These are phyloP conservation scores for Huntiella savannae DNA, from an alignment of 2,329 filamentous ascomycete genomes.

Conservation along the genomic window DNA sequence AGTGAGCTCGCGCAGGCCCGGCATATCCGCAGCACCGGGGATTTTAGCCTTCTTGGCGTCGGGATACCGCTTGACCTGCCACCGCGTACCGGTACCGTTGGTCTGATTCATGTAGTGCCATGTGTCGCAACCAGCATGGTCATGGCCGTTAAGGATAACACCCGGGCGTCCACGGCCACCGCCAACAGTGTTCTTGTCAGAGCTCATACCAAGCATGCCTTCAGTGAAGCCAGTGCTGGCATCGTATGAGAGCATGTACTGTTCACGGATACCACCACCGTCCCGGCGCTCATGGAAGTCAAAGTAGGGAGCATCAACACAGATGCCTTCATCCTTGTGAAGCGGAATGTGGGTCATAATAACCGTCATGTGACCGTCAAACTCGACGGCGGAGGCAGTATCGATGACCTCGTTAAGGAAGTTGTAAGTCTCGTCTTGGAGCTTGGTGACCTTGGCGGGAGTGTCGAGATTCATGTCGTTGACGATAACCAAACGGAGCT, in stretches of 20 bases:
- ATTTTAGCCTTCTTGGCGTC: slow-evolving; percentile 25
- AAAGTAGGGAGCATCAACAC: slow-evolving; percentile 70
- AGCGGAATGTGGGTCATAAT: slow-evolving; percentile 84
- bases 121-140: slow-evolving; percentile 85
- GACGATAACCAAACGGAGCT: slow-evolving; percentile 65
- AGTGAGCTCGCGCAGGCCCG: slow-evolving; percentile 71
- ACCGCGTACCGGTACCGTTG: slow-evolving; percentile 25
- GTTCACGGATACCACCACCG: slow-evolving; percentile 61
- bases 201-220: slow-evolving; percentile 63
- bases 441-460: slow-evolving; percentile 44
- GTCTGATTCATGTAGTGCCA: slow-evolving; percentile 62
- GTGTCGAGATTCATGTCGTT: slow-evolving; percentile 91
- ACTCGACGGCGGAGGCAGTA: slow-evolving; percentile 40
- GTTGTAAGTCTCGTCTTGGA: slow-evolving; percentile 59
- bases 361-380: slow-evolving; percentile 52
- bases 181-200: slow-evolving; percentile 36
- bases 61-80: slow-evolving; percentile 31
- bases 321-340: slow-evolving; percentile 65
- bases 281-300: slow-evolving; percentile 50
- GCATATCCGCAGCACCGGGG: slow-evolving; percentile 24
- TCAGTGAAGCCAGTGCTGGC: slow-evolving; percentile 61
- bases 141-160: slow-evolving; percentile 78
- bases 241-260: slow-evolving; percentile 67
- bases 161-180: slow-evolving; percentile 51
- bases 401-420: slow-evolving; percentile 56